Percentiles rank a stretch among this genome's conserved stretches.
Evolutionary conservation across 202 grass and related monocot genomes (phyloP).

Genomic region (Zoysia matrella): DNA sequence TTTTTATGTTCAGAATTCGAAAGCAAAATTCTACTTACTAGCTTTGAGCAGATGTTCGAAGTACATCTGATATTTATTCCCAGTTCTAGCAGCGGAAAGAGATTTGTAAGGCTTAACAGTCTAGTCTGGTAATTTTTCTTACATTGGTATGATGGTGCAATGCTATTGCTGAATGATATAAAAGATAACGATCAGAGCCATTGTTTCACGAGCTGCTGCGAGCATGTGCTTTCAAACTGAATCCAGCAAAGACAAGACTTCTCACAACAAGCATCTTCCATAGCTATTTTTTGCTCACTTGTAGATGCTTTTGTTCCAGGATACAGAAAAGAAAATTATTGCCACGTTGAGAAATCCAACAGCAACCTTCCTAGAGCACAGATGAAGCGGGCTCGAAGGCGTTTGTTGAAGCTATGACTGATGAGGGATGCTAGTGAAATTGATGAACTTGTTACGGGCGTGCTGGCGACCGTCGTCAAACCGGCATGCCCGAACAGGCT

Average conservation of each 20-base stretch:
- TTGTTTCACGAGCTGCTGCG: background rate
- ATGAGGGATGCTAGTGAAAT: no score
- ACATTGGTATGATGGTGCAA: no score
- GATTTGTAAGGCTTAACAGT: background rate
- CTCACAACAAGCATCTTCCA: background rate
- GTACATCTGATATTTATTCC: background rate
- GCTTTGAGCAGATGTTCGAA: background rate
- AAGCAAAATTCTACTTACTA: background rate
- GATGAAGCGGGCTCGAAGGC: no score
- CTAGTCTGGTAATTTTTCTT: background rate
- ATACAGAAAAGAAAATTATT: no score
- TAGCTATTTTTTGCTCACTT: conserved; percentile 26
- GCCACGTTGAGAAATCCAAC: no score
- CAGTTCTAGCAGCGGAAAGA: background rate
- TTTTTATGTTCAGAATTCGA: background rate
- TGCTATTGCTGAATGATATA: background rate
- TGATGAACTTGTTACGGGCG: no score
- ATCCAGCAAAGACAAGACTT: no score
- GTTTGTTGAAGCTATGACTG: no score
- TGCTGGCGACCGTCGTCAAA: no score
- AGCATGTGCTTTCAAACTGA: background rate
- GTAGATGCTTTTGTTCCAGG: background rate
- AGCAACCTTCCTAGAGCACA: no score
- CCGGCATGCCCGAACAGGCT: no score
- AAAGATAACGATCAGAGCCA: background rate